Evolutionary conservation across 73 alveolate species (phyloP), one percentile per base, ranked within the genome.

Genomic region (Tetrahymena borealis): DNA sequence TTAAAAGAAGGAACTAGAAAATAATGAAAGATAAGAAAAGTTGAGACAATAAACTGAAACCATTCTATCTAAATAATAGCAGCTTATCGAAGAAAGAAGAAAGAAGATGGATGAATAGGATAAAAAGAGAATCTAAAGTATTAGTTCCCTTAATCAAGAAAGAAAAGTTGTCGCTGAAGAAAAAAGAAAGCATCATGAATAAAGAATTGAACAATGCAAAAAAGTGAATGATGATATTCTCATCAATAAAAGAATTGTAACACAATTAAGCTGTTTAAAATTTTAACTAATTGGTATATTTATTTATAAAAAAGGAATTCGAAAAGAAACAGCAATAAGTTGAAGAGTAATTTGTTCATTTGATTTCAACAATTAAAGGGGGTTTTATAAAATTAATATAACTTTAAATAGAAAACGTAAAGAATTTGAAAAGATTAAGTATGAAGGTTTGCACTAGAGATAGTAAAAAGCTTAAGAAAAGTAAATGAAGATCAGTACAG

Each of bases 101-200:
- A 24, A 78, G 90, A 94, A 94, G 40, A 91, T 94, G 96, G 96
- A 94, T n/a, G 40, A 39, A 78, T 91, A 41, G 40, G 96, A 60
- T 91, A 37, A 91, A 37, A 93, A 91, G 42, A 91, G 96, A 91
- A 91, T 39, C 28, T 43, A 33, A n/a, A 32, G 38, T 31, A 18
- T 37, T 0, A 18, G 28, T n/a, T 7, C 36, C 2, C 7, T 85
- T 33, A 85, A 94, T 33, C 33, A 91, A 32, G 4, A 32, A 28
- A 91, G 90, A 91, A 20, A 39, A 24, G 36, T 28, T 3, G 39
- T 78, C 31, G 78, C 92, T 2, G 91, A 90, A 38, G 78, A 94
- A 78, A 94, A 94, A 38, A 33, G 95, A 79, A 13, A 41, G 39
- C 94, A 90, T 32, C 92, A 90, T 32, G 97, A 94, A 79, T 16